Conservation (phyloP, 371 early-diverging fungal species). For the Apophysomyces sp. region DNA sequence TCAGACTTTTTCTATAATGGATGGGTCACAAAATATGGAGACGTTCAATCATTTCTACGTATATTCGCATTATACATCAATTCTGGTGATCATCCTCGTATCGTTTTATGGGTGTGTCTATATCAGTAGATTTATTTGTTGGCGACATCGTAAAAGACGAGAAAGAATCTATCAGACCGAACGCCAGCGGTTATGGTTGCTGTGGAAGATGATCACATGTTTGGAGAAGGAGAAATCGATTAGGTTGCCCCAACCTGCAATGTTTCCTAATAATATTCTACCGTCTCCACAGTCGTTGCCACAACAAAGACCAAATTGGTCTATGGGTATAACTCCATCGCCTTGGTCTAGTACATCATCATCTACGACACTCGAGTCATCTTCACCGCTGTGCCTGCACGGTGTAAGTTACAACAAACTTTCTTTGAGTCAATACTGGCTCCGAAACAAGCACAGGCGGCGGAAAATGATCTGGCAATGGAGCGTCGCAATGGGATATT, state of each 20-base stretch:
- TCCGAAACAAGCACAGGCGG: conserved; percentile 4
- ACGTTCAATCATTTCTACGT: background rate
- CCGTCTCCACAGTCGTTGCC: background rate
- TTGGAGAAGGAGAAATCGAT: background rate
- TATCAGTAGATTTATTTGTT: conserved; percentile 6
- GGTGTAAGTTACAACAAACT: background rate
- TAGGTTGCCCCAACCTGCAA: conserved; percentile 1
- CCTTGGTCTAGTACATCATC: background rate
- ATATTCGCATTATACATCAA: background rate
- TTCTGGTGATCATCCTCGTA: conserved; percentile 1
- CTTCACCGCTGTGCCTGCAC: background rate
- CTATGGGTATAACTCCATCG: background rate
- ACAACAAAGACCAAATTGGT: background rate
- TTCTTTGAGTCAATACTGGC: conserved; percentile 4
- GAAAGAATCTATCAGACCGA: conserved; percentile 12
- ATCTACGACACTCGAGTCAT: background rate
- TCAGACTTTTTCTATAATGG: background rate
- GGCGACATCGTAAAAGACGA: conserved; percentile 17
- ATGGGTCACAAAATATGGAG: background rate
- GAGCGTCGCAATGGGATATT: conserved; percentile 29
- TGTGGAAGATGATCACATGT: conserved; percentile 8
- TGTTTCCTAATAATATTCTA: background rate
- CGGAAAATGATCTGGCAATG: conserved; percentile 24
- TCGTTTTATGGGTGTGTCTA: conserved; percentile 9
- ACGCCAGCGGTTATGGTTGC: conserved; percentile 9